Percentiles rank a stretch among this genome's conserved stretches.
Evolutionary conservation across 371 early-diverging fungal genomes (phyloP).

Genomic region (Mortierella sp.): DNA sequence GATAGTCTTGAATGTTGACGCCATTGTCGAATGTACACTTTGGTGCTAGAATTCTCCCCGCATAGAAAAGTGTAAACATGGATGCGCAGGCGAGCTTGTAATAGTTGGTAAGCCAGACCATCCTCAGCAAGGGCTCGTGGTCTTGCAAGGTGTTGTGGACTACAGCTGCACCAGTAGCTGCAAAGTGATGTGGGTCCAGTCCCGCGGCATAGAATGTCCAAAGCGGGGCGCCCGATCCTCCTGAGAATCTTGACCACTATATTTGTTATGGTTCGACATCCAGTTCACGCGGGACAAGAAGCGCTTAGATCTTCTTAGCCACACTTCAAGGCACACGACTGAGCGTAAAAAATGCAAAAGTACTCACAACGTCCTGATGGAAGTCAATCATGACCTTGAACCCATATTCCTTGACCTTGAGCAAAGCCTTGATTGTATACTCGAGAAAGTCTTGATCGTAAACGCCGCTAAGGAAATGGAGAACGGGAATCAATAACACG

Average conservation of each 20-base stretch:
- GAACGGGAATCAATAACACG: background rate
- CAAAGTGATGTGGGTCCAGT: slow-evolving; percentile 71
- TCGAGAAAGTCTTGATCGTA: slow-evolving; percentile 88
- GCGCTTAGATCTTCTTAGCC: no score
- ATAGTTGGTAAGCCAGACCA: slow-evolving; percentile 93
- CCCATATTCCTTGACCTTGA: slow-evolving; percentile 72
- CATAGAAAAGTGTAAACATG: slow-evolving; percentile 87
- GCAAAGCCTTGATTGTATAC: slow-evolving; percentile 74
- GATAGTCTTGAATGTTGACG: slow-evolving; percentile 72
- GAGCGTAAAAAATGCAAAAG: no score
- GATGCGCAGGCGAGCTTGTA: slow-evolving; percentile 83
- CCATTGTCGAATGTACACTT: slow-evolving; percentile 58
- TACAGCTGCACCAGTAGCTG: slow-evolving; percentile 76
- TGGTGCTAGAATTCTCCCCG: slow-evolving; percentile 77
- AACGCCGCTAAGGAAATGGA: slow-evolving; percentile 61
- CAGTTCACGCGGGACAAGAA: background rate
- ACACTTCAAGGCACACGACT: no score
- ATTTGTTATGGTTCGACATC: background rate
- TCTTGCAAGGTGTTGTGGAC: slow-evolving; percentile 72
- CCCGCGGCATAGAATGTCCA: slow-evolving; percentile 86
- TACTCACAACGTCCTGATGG: slow-evolving; percentile 77
- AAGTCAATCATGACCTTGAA: slow-evolving; percentile 88
- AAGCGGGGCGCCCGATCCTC: slow-evolving; percentile 90
- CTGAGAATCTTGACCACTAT: slow-evolving; percentile 83
- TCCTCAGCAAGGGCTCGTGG: slow-evolving; percentile 66